phyloP scores from a whole-genome alignment of 2,329 filamentous ascomycete species.

The Lasiodiplodia citricola region DNA sequence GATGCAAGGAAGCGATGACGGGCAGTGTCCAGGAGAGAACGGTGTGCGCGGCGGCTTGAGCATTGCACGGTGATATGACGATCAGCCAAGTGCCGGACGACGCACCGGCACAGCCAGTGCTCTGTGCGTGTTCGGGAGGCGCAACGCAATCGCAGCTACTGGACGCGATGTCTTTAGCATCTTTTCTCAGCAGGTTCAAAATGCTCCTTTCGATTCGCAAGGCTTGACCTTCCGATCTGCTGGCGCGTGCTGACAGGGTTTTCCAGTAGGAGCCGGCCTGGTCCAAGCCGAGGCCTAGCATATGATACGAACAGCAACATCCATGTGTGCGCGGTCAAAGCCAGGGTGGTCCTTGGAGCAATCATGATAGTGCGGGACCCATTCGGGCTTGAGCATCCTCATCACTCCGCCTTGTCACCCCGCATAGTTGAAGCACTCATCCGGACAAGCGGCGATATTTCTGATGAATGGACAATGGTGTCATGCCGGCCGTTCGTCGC shows the following conservation, averaged over 20 bases:
- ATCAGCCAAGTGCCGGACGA: slow-evolving; percentile 16
- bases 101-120: slow-evolving; percentile 8
- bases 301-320: not conserved
- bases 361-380: slow-evolving; percentile 9
- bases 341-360: slow-evolving; percentile 21
- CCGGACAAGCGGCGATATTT: not conserved
- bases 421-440: slow-evolving; percentile 4
- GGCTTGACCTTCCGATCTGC: slow-evolving; percentile 2
- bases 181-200: slow-evolving; percentile 12
- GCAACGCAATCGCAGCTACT: not conserved
- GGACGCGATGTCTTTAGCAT: not conserved
- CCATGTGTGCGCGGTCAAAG: not conserved
- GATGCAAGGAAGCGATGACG: slow-evolving; percentile 20
- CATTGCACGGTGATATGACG: slow-evolving; percentile 9
- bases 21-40: not conserved
- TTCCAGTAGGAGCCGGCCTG: not conserved
- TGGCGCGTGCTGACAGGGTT: not conserved
- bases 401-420: slow-evolving; percentile 11
- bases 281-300: slow-evolving; percentile 1
- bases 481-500: not conserved
- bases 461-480: not conserved
- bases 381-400: slow-evolving; percentile 12
- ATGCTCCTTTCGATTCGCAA: slow-evolving; percentile 5
- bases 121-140: slow-evolving; percentile 7
- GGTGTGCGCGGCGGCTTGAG: slow-evolving; percentile 11